phyloP scores from a whole-genome alignment of 164 flowering plant genomes.

The Stephania yunnanensis region DNA sequence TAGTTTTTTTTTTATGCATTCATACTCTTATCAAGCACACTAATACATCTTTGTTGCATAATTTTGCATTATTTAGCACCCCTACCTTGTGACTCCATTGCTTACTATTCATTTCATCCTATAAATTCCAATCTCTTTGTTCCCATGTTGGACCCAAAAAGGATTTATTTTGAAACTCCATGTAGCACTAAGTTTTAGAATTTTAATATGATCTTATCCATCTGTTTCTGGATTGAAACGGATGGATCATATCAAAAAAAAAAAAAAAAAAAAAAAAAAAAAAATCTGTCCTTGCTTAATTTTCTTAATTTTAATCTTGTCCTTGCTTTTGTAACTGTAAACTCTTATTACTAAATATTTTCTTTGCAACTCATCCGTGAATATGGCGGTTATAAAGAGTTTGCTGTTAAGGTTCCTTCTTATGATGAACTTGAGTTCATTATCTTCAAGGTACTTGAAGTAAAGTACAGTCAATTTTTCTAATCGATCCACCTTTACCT shows the following conservation, averaged over 20 bases:
- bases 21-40: not conserved
- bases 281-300: too few relatives aligned
- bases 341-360: too few relatives aligned
- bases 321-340: too few relatives aligned
- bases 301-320: too few relatives aligned
- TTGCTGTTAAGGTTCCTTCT: not conserved
- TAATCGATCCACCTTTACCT: not conserved
- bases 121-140: not conserved
- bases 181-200: not conserved
- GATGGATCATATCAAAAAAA: too few relatives aligned
- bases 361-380: too few relatives aligned
- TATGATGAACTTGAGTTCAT: not conserved
- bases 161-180: not conserved
- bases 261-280: too few relatives aligned
- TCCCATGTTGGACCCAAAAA: not conserved
- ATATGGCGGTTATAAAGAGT: not conserved
- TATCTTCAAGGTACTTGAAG: not conserved
- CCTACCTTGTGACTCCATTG: not conserved
- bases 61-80: not conserved
- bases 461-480: not conserved
- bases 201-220: not conserved
- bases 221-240: not conserved
- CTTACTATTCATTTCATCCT: not conserved
- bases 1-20: not conserved
- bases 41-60: not conserved